Conservation (phyloP, 805 yeast genomes). For the Lachancea dasiensis region DNA sequence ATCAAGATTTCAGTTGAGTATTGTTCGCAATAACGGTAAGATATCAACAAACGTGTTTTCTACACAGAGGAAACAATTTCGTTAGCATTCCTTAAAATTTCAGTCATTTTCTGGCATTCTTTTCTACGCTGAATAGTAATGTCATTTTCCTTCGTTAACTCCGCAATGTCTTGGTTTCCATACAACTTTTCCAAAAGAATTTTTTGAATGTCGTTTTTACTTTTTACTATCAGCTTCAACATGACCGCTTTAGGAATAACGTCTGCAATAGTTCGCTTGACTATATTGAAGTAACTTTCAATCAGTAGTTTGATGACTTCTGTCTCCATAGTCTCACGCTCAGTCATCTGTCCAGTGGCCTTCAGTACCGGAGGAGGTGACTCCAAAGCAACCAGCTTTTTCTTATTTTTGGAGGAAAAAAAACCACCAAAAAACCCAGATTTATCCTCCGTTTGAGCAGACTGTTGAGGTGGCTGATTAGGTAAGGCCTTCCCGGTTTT, state of each 20-base stretch:
- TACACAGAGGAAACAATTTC: constrained; percentile 63
- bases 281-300: constrained; percentile 84
- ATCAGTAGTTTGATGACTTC: constrained; percentile 93
- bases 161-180: constrained; percentile 64
- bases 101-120: constrained; percentile 94
- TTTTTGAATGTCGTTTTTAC: constrained; percentile 85
- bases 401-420: constrained; percentile 86
- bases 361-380: constrained; percentile 94
- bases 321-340: constrained; percentile 93
- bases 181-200: constrained; percentile 83
- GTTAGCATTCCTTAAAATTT: constrained; percentile 80
- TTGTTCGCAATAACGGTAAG: not conserved
- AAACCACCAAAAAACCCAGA: constrained; percentile 92
- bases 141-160: constrained; percentile 86
- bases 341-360: constrained; percentile 87
- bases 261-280: constrained; percentile 89
- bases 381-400: constrained; percentile 91
- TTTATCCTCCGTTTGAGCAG: constrained; percentile 38
- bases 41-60: no score
- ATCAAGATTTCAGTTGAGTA: not conserved
- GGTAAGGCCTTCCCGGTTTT: constrained; percentile 81
- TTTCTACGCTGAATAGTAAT: constrained; percentile 87
- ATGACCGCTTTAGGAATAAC: constrained; percentile 92
- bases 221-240: constrained; percentile 80
- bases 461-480: constrained; percentile 26